Evolutionary conservation across 2,329 filamentous ascomycete genomes (phyloP), one percentile per base, ranked within the genome.

Genomic region (Pyrenophora seminiperda): DNA sequence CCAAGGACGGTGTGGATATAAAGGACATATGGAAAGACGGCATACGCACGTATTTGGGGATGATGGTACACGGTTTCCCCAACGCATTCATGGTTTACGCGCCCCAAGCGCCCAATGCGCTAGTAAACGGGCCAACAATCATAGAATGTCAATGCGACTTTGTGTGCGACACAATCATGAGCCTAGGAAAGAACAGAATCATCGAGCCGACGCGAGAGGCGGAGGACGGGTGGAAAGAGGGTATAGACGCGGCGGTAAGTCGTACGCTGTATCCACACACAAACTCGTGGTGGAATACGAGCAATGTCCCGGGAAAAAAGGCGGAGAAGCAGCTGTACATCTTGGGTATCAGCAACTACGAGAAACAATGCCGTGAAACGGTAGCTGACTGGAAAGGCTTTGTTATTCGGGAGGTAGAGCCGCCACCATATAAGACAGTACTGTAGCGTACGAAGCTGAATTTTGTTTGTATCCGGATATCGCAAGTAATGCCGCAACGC

Each of bases 111-210:
- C 76, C 75, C 0, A 78, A 75, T 2, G 71, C 75, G 5, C 70
- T 77, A 54, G 73, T 76, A 47, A 77, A 77, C 45, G 75, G 75
- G 2, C 73, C 75, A 0, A 72, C 67, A 7, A 75, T 72, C 48
- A 54, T 76, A 11, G 73, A 77, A 51, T 62, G 65, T 33, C 75
- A 78, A 56, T 66, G 65, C 18, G 71, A 76, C 34, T 74, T 71
- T 45, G 70, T 76, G 22, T 63, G 72, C 47, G 70, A 74, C 24
- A 65, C 66, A 6, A 72, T 78, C 41, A 62, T 63, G 19, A 59
- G 64, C 32, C 44, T 71, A 46, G 55, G 63, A 52, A 50, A 13
- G 56, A 72, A 33, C 27, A 61, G 57, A 30, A 57, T 47, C 7
- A 68, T 77, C 24, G 73, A 76, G 32, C 56, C 75, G 1, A 75